Evolutionary conservation across 2,329 filamentous ascomycete species (phyloP), one percentile per base, ranked within the genome.

Genomic region (Chaetomium sp.): DNA sequence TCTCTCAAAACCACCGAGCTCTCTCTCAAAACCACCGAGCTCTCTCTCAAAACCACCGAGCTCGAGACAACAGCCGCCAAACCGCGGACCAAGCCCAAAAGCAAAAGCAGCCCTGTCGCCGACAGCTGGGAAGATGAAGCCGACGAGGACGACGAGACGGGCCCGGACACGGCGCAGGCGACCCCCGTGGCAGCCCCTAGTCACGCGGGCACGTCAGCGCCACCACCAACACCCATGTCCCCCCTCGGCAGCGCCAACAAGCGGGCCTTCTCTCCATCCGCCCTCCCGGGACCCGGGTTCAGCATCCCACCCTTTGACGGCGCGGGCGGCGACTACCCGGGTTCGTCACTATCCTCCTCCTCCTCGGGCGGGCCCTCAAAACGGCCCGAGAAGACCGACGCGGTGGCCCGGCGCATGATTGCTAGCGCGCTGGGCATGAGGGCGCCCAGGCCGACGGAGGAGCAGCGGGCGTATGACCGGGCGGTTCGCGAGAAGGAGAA

Each of bases 331-430:
- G 62, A 57, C 21, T 35, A 50, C n/a, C n/a, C 35, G 23, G n/a
- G 47, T 13, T 25, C 61, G 3, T 25, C n/a, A 35, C 21, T 25
- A 19, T 21, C 23, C 3, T 31, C 55, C 4, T 31, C 56, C 47
- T 31, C 42, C 56, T 21, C 31, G 21, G 21, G 50, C 13, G 33
- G 21, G 21, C 64, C 65, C 38, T 55, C 69, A 8, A 69, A 69
- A 63, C 80, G 91, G 47, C 94, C 93, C 0, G 93, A 97, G 78
- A 99, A 97, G 82, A 96, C 93, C 67, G 96, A 96, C 67, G 92
- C 93, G 0, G 92, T 96, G 47, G 95, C 95, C 5, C 86, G 90
- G 67, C 83, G 95, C 65, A 84, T 99, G 85, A 98, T 99, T 75
- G 93, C 92, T 0, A 91, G 90, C 3, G 93, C 91, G 0, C 79